Conservation (phyloP, 768 basidiomycete species). For the Agrocybe pediades region DNA sequence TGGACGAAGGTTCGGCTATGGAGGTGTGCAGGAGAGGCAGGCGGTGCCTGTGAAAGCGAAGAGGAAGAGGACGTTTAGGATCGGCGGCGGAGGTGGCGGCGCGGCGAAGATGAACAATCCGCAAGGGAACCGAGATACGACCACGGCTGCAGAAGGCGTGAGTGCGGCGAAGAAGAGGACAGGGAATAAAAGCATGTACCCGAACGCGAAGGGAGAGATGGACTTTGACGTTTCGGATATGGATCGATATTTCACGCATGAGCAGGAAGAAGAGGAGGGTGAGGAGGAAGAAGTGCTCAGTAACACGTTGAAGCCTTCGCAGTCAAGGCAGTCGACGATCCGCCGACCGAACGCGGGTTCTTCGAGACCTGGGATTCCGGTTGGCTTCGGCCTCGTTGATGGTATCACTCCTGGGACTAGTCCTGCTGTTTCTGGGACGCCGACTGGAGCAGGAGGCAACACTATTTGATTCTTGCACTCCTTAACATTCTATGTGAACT, state of each 20-base stretch:
- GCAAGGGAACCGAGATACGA: background rate
- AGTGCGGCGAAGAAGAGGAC: background rate
- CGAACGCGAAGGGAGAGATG: conserved; percentile 20
- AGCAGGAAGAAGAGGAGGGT: background rate
- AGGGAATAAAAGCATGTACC: background rate
- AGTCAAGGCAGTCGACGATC: background rate
- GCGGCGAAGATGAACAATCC: conserved; percentile 6
- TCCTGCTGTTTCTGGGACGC: too few species aligned
- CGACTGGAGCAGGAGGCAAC: too few species aligned
- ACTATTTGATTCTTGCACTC: too few species aligned
- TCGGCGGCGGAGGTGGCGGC: conserved; percentile 44
- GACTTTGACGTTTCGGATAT: conserved; percentile 72
- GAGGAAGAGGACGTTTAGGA: conserved; percentile 71
- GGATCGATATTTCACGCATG: conserved; percentile 63
- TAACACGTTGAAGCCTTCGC: background rate
- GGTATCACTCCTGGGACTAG: too few species aligned
- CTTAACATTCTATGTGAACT: too few species aligned
- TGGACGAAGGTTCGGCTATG: conserved; percentile 15
- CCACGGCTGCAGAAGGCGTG: background rate
- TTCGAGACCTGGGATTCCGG: background rate
- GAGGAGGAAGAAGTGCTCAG: background rate
- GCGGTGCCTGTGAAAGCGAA: conserved; percentile 68
- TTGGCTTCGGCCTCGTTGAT: too few species aligned
- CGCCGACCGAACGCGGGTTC: background rate
- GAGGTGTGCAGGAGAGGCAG: conserved; percentile 26